Evolutionary conservation across 2,329 filamentous ascomycete species (phyloP).

Genomic region (Cryphonectria naterciae): DNA sequence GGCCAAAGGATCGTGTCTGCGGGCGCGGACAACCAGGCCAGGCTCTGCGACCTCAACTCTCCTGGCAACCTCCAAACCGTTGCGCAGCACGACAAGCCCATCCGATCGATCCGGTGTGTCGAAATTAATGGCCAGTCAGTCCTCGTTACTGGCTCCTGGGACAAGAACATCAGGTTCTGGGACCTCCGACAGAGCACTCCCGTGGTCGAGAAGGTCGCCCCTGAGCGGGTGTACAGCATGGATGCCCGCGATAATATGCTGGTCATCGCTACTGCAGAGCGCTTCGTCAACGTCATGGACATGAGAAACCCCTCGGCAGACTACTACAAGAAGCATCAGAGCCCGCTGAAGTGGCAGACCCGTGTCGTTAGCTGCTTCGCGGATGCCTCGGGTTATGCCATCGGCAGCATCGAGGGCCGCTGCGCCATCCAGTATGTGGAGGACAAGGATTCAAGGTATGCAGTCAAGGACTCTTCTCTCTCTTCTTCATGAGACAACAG

Average conservation of each 20-base stretch:
- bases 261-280: slow-evolving; percentile 90
- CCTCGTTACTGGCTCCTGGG: slow-evolving; percentile 91
- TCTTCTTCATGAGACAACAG: neutral
- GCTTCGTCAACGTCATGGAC: slow-evolving; percentile 95
- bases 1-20: slow-evolving; percentile 85
- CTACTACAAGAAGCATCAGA: slow-evolving; percentile 96
- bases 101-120: slow-evolving; percentile 79
- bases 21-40: slow-evolving; percentile 88
- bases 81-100: slow-evolving; percentile 81
- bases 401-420: slow-evolving; percentile 94
- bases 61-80: slow-evolving; percentile 68
- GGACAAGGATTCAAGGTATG: slow-evolving; percentile 81
- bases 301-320: slow-evolving; percentile 78
- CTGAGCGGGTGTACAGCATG: slow-evolving; percentile 87
- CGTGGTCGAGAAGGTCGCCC: slow-evolving; percentile 67
- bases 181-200: slow-evolving; percentile 71
- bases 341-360: slow-evolving; percentile 97
- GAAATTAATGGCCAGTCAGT: slow-evolving; percentile 74
- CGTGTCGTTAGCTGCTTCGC: slow-evolving; percentile 93
- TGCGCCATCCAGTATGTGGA: slow-evolving; percentile 99
- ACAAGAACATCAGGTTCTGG: slow-evolving; percentile 91
- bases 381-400: slow-evolving; percentile 88
- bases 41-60: slow-evolving; percentile 79
- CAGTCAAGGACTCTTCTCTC: neutral
- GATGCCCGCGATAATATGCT: slow-evolving; percentile 87